Percentiles rank a stretch among this genome's conserved stretches.
These are phyloP conservation scores for Exophiala viscosa DNA, from an alignment of 2,329 filamentous ascomycete genomes.

Conservation along the genomic window DNA sequence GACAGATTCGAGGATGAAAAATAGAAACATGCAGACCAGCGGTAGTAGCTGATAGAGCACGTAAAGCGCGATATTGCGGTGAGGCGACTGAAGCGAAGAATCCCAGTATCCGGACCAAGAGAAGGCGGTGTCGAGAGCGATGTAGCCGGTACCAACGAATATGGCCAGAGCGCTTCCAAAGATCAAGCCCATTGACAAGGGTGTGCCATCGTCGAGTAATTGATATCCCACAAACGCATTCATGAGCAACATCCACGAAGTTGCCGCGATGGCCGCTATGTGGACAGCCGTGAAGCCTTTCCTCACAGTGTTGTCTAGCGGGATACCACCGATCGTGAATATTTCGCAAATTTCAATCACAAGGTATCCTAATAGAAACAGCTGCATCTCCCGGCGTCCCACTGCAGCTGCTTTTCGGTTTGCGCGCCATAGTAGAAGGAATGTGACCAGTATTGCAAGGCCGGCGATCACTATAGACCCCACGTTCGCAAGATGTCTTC, in stretches of 20 bases:
- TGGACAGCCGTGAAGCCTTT: conserved; percentile 85
- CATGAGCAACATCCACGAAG: conserved; percentile 84
- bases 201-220: conserved; percentile 86
- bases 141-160: conserved; percentile 89
- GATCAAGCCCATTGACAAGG: conserved; percentile 74
- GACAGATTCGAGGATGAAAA: conserved; percentile 76
- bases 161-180: conserved; percentile 65
- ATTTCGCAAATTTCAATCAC: conserved; percentile 92
- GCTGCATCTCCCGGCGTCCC: conserved; percentile 92
- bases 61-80: conserved; percentile 81
- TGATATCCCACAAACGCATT: conserved; percentile 93
- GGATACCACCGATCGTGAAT: conserved; percentile 88
- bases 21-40: conserved; percentile 81
- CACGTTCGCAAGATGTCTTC: conserved; percentile 71
- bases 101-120: conserved; percentile 78
- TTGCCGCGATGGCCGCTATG: conserved; percentile 82
- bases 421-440: conserved; percentile 71
- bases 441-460: conserved; percentile 66
- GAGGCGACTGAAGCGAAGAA: conserved; percentile 55
- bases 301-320: conserved; percentile 65
- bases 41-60: conserved; percentile 89
- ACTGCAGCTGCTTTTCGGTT: conserved; percentile 91
- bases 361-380: conserved; percentile 83
- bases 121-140: conserved; percentile 89
- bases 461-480: conserved; percentile 85